Evolutionary conservation across 176 grass and related monocot genomes (phyloP).

Genomic region (Tuctoria greenei): DNA sequence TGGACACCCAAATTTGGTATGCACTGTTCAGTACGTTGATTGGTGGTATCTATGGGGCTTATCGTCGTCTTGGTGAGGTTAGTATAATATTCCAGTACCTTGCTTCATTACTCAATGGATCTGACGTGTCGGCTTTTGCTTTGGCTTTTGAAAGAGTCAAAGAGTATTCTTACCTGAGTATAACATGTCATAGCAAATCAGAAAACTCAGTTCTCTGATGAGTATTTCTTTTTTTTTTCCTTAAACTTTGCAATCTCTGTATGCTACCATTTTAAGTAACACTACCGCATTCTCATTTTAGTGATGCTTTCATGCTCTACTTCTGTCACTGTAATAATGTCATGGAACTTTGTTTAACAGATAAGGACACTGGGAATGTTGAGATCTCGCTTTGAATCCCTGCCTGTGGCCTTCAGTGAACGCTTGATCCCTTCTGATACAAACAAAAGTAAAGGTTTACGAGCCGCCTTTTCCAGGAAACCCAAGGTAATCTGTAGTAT

Average conservation of each 20-base stretch:
- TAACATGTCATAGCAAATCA: not conserved
- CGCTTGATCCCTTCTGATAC: conserved; percentile 73
- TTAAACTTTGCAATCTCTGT: not conserved
- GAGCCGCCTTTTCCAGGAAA: conserved; percentile 60
- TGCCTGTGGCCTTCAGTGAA: conserved; percentile 72
- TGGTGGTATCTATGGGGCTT: conserved; percentile 96
- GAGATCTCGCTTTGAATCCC: conserved; percentile 82
- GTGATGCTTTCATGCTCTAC: conserved; percentile 16
- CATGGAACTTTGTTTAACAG: conserved; percentile 39
- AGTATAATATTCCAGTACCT: conserved; percentile 12
- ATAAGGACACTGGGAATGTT: conserved; percentile 93
- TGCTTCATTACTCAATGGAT: not conserved
- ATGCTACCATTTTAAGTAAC: not conserved
- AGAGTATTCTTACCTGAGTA: conserved; percentile 6
- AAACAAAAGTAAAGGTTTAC: conserved; percentile 61
- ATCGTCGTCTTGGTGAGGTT: conserved; percentile 96
- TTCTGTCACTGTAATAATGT: conserved; percentile 33
- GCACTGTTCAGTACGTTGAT: conserved; percentile 91
- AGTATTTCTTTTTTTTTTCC: not conserved
- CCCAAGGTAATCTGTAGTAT: conserved; percentile 42
- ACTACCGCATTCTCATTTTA: not conserved
- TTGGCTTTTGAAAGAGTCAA: conserved; percentile 2
- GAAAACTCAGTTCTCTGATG: not conserved
- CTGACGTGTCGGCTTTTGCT: not conserved
- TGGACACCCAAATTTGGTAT: conserved; percentile 99